These are phyloP conservation scores for Lichina pygmaea DNA, from an alignment of 495 filamentous ascomycete species.

Conservation along the genomic window DNA sequence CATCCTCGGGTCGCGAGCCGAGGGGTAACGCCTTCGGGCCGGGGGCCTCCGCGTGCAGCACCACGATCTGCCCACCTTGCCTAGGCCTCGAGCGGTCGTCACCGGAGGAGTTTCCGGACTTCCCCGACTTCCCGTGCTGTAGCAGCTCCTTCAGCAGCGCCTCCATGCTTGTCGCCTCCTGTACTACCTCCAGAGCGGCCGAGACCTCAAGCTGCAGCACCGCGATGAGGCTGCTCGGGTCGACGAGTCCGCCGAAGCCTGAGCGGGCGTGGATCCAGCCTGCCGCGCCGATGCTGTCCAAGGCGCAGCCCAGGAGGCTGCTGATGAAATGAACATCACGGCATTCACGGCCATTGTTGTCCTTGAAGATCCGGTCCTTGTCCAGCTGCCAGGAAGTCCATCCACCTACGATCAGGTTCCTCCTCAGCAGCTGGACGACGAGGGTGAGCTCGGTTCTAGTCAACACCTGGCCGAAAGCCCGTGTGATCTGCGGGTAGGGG, in stretches of 20 bases:
- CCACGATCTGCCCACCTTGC: too few species aligned
- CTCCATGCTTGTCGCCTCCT: constrained; percentile 42
- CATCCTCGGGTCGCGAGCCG: constrained; percentile 39
- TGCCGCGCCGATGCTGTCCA: constrained; percentile 62
- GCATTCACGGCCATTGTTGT: constrained; percentile 23
- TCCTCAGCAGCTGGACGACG: constrained; percentile 44
- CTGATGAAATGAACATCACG: constrained; percentile 20
- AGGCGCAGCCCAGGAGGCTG: constrained; percentile 41
- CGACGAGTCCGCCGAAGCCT: constrained; percentile 15
- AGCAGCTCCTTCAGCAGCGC: constrained; percentile 44
- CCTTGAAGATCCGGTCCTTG: constrained; percentile 24
- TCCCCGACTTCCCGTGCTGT: constrained; percentile 21
- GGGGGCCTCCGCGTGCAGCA: too few species aligned
- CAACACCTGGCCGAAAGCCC: constrained; percentile 36
- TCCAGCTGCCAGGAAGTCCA: constrained; percentile 45
- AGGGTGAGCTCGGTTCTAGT: constrained; percentile 39
- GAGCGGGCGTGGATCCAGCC: constrained; percentile 48
- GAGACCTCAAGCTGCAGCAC: constrained; percentile 49
- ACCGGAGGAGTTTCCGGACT: too few species aligned
- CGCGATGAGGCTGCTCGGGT: constrained; percentile 30
- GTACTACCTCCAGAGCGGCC: constrained; percentile 46
- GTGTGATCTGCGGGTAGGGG: constrained; percentile 24
- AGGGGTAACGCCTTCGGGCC: constrained; percentile 21
- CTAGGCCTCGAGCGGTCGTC: too few species aligned
- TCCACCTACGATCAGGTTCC: constrained; percentile 32